Base-by-base conservation (phyloP, 495 filamentous ascomycete species). In the Annulohypoxylon stygium region DNA sequence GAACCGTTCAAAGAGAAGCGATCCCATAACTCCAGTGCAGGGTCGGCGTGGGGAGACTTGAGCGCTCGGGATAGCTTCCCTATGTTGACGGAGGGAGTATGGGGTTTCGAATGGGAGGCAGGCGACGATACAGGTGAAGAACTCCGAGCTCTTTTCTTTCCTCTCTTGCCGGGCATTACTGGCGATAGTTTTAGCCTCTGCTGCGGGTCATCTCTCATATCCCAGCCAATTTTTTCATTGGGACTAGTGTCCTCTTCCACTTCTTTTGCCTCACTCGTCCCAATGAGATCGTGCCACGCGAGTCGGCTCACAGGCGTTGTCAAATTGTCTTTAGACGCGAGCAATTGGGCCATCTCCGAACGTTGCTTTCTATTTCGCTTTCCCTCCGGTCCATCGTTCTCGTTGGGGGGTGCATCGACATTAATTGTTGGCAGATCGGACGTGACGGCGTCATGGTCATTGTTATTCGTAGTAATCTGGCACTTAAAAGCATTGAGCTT, bases 11-110 rank as follows among this genome's bases (percentile, higher is more conserved):
- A 61, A 36, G 86, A 88, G 76, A 93, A 97, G 18, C 92, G 90
- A 71, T 90, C 93, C 94, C 93, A 97, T n/a, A 97, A 81, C 60
- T 97, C 94, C 36, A 89, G 81, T 0, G 92, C 92, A 26, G 95
- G 91, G 79, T 99, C 96, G 48, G 90, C 88, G 65, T 92, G 90
- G 25, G 93, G 93, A 0, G 94, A 94, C 60, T 87, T 90, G 39
- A 92, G 82, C 1, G 86, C 80, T n/a, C 84, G 78, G 41, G 88
- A 85, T 20, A 91, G 76, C 36, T 83, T 83, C 65, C 88, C 84
- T 45, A 89, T 30, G 80, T 83, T 81, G 39, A 81, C 70, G 9
- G 75, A 60, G 1, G 81, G 79, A 0, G 81, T 78, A 23, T 61
- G 58, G 4, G 75, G 54, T 25, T 76, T 75, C 34, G 80, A 74